Percentiles rank a stretch among this genome's conserved stretches.
Evolutionary conservation across 805 yeast species (phyloP).

Genomic region (Ogataea zsoltii): DNA sequence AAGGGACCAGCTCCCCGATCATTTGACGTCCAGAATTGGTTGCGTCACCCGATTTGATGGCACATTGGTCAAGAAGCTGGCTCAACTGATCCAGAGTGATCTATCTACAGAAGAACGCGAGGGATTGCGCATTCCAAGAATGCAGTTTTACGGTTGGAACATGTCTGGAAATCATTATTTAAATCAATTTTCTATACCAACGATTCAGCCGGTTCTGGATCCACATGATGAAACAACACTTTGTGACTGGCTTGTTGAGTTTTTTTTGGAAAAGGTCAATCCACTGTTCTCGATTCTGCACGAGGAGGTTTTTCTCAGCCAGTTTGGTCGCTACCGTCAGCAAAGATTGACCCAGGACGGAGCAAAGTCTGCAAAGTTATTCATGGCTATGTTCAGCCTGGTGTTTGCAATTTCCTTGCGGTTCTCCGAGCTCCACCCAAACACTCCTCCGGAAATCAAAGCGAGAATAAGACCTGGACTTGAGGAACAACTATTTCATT

Average conservation of each 20-base stretch:
- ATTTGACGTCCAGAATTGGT: too few species aligned
- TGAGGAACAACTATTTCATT: constrained; percentile 46
- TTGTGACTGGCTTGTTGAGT: background rate
- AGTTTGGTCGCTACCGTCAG: background rate
- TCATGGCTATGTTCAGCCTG: constrained; percentile 50
- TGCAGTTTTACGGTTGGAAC: constrained; percentile 10
- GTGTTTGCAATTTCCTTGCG: constrained; percentile 53
- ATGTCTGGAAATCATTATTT: constrained; percentile 10
- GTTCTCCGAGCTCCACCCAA: constrained; percentile 42
- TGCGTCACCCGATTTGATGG: too few species aligned
- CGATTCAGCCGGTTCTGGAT: background rate
- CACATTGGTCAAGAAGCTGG: too few species aligned
- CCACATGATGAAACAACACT: too few species aligned
- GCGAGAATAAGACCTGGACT: constrained; percentile 12
- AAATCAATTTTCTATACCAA: background rate
- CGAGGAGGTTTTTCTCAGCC: constrained; percentile 1
- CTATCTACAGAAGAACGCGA: too few species aligned
- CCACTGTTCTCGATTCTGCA: constrained; percentile 9
- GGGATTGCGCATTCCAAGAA: background rate
- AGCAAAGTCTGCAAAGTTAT: constrained; percentile 41
- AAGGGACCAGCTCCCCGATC: too few species aligned
- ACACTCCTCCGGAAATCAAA: constrained; percentile 9
- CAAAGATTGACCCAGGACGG: too few species aligned
- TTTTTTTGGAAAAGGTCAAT: constrained; percentile 4
- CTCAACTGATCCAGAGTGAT: too few species aligned